A percentile compares a stretch with the other conserved stretches of the same genome.
phyloP scores from a whole-genome alignment of 352 stramenopile species.

The Synura sp. region DNA sequence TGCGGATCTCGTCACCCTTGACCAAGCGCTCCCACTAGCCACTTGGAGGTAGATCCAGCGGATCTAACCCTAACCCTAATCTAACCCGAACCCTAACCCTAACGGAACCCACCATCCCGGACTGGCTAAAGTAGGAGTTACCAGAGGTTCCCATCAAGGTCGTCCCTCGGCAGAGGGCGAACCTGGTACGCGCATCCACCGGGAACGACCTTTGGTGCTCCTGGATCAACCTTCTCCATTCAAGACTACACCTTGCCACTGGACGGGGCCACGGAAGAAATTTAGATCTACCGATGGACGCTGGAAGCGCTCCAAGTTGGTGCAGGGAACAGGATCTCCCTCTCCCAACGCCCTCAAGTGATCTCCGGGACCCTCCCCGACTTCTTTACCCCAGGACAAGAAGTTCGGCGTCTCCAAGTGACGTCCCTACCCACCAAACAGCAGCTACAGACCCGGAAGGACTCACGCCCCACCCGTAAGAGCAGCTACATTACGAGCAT shows the following conservation, averaged over 20 bases:
- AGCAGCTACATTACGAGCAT: not conserved
- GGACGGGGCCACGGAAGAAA: not conserved
- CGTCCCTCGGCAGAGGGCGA: no score
- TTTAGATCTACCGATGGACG: no score
- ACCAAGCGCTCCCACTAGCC: not conserved
- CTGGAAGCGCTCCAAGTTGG: not conserved
- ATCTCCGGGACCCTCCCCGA: no score
- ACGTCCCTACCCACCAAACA: not conserved
- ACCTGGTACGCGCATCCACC: no score
- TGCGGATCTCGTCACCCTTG: not conserved
- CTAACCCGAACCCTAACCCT: no score
- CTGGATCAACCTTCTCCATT: no score
- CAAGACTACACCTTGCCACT: not conserved
- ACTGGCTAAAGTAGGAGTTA: no score
- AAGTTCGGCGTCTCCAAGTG: not conserved
- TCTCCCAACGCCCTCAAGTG: not conserved
- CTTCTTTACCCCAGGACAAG: not conserved
- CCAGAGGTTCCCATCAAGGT: no score
- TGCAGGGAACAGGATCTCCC: not conserved
- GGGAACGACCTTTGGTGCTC: no score
- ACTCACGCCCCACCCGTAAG: not conserved
- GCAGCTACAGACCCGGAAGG: not conserved
- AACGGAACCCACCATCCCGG: no score
- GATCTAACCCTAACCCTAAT: no score
- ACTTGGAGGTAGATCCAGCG: no score